phyloP scores from a whole-genome alignment of 1,284 basidiomycete species.

The Sanguinoderma infundibulare region DNA sequence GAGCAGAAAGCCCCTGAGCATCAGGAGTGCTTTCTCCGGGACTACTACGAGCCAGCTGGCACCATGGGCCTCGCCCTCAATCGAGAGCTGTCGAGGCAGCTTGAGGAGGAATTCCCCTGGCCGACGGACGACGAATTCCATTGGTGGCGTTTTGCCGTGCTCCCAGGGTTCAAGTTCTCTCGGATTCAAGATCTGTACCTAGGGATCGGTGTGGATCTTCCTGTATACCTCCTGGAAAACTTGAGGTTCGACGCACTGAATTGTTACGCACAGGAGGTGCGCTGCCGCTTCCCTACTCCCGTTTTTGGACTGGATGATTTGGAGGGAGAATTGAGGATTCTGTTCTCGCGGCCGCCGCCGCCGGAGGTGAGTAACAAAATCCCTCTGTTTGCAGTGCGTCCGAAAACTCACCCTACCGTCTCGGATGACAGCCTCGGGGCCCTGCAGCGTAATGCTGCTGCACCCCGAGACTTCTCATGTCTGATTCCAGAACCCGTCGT shows the following conservation, averaged over 20 bases:
- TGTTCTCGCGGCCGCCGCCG: constrained; percentile 19
- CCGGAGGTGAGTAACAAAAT: background rate
- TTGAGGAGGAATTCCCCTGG: background rate
- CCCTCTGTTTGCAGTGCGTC: too few species aligned
- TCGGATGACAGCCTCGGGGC: background rate
- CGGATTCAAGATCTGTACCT: background rate
- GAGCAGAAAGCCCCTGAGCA: background rate
- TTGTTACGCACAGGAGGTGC: background rate
- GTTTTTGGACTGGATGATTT: constrained; percentile 40
- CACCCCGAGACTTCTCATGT: constrained; percentile 23
- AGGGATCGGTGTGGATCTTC: background rate
- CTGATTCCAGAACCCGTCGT: constrained; percentile 10
- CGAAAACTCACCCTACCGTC: too few species aligned
- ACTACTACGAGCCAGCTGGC: too few species aligned
- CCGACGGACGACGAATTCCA: background rate
- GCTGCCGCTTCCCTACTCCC: constrained; percentile 34
- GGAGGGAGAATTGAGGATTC: constrained; percentile 32
- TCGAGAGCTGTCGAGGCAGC: background rate
- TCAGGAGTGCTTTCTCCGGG: background rate
- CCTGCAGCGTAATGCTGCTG: constrained; percentile 31
- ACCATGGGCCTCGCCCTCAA: background rate
- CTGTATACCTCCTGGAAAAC: background rate
- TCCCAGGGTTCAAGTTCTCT: background rate
- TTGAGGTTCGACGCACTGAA: background rate
- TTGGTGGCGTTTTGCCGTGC: background rate